Evolutionary conservation across 2,329 filamentous ascomycete species (phyloP), one percentile per base, ranked within the genome.

Genomic region (Zymoseptoria brevis): DNA sequence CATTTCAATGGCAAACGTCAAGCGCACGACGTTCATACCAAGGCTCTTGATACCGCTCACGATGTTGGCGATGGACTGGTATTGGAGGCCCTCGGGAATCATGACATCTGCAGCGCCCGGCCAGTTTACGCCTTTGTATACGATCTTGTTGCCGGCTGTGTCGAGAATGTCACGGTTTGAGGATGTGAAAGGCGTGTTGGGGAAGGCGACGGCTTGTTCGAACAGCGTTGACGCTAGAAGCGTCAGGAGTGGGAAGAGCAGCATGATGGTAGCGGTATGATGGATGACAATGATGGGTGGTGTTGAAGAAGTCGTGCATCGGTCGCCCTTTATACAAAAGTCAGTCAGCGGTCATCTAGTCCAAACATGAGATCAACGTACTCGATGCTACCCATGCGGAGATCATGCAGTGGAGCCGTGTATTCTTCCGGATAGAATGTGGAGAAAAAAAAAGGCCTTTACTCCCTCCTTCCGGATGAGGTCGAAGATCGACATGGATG

Each of bases 21-120:
- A 72, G 1, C 84, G 82, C 24, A 87, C 80, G 1, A 81, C 79
- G 66, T 87, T 87, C 76, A 87, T 82, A 16, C 83, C 83, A 0
- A 85, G 68, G 60, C 78, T 78, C 66, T 83, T 84, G 66, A 86
- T 19, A 19, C 51, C 29, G 77, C 71, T 80, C 80, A 3, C 77
- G 48, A 86, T 80, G 8, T 71, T 73, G 35, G 76, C 73, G 56
- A 86, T 76, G 0, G 83, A 85, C 41, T 80, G 79, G 70, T 85
- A 85, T 67, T 85, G 83, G 2, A 87, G 75, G 2, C 84, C 84
- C 63, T 87, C 84, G 0, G 83, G 84, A 0, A 87, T 76, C 83
- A 87, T 86, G 19, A 80, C 77, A 50, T 85, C 83, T 51, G 77
- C 79, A 19, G 22, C 22, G 8, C 83, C 84, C 0, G 48, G 45